Conservation (phyloP, 108 stramenopile species). For the Aurantiochytrium sp. region DNA sequence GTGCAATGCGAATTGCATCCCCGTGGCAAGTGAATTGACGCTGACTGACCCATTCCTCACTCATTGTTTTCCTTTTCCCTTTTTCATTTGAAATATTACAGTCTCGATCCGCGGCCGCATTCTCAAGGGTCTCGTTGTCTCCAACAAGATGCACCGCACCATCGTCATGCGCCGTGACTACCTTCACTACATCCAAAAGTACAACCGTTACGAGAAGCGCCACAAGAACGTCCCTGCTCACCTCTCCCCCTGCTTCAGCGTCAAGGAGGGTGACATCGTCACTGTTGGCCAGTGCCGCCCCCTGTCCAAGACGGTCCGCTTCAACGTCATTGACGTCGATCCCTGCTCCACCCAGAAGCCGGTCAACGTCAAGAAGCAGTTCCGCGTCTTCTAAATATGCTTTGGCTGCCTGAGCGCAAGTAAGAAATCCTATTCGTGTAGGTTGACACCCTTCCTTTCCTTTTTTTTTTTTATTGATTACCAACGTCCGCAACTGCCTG, state of each 20-base stretch:
- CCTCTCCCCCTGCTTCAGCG: constrained; percentile 91
- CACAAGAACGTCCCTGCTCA: constrained; percentile 98
- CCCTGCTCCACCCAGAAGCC: constrained; percentile 24
- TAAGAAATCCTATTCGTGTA: too few species aligned
- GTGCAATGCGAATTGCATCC: neutral
- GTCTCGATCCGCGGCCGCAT: constrained; percentile 93
- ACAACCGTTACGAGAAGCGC: constrained; percentile 99
- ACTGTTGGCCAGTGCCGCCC: constrained; percentile 99
- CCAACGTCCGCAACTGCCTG: too few species aligned
- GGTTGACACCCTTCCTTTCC: too few species aligned
- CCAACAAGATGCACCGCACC: constrained; percentile 99
- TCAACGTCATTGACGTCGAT: constrained; percentile 59
- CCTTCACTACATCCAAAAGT: constrained; percentile 96
- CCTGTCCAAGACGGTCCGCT: constrained; percentile 96
- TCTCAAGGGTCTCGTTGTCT: constrained; percentile 91
- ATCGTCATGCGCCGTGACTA: constrained; percentile 98
- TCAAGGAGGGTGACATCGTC: constrained; percentile 98
- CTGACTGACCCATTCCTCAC: neutral
- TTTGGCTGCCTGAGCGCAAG: neutral
- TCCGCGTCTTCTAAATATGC: constrained; percentile 55
- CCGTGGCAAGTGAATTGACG: neutral
- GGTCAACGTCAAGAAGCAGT: constrained; percentile 52
- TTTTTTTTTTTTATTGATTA: too few species aligned
- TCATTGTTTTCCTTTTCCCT: neutral
- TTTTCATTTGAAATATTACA: neutral